phyloP scores from a whole-genome alignment of 495 filamentous ascomycete genomes.

The Aspergillus indologenus region DNA sequence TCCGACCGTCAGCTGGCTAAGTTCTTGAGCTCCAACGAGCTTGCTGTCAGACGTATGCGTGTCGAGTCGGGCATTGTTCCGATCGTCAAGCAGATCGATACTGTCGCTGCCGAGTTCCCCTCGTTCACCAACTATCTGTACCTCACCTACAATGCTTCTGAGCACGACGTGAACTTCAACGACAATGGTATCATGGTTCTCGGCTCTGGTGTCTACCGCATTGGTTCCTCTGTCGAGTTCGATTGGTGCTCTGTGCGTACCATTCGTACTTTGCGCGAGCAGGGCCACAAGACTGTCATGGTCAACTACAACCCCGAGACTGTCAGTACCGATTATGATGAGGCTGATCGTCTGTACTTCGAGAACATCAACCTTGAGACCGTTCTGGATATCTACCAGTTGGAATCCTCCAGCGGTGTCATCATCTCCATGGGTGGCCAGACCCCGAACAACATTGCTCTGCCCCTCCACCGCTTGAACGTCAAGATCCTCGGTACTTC shows the following conservation, averaged over 20 bases:
- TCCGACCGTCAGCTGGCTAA: conserved; percentile 90
- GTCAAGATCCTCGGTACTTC: conserved; percentile 93
- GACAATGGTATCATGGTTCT: conserved; percentile 95
- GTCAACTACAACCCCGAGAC: conserved; percentile 97
- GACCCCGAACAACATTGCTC: conserved; percentile 96
- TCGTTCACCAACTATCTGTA: conserved; percentile 96
- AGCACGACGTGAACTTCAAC: conserved; percentile 79
- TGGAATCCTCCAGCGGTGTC: conserved; percentile 85
- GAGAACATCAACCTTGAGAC: conserved; percentile 97
- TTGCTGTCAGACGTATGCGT: conserved; percentile 77
- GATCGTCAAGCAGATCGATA: conserved; percentile 97
- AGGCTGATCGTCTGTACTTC: conserved; percentile 93
- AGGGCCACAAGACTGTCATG: conserved; percentile 95
- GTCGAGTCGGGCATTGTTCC: conserved; percentile 82
- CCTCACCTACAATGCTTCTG: conserved; percentile 87
- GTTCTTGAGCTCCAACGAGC: conserved; percentile 89
- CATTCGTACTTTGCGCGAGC: conserved; percentile 85
- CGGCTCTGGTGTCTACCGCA: conserved; percentile 95
- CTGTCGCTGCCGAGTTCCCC: conserved; percentile 95
- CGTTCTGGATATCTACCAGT: conserved; percentile 90
- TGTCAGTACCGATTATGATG: conserved; percentile 92
- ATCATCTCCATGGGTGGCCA: conserved; percentile 98
- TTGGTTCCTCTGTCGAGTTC: conserved; percentile 96
- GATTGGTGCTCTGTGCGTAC: conserved; percentile 99
- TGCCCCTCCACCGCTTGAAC: conserved; percentile 81